Evolutionary conservation across 2,329 filamentous ascomycete genomes (phyloP), one percentile per base, ranked within the genome.

Genomic region (Ploettnerulaceae sp.): DNA sequence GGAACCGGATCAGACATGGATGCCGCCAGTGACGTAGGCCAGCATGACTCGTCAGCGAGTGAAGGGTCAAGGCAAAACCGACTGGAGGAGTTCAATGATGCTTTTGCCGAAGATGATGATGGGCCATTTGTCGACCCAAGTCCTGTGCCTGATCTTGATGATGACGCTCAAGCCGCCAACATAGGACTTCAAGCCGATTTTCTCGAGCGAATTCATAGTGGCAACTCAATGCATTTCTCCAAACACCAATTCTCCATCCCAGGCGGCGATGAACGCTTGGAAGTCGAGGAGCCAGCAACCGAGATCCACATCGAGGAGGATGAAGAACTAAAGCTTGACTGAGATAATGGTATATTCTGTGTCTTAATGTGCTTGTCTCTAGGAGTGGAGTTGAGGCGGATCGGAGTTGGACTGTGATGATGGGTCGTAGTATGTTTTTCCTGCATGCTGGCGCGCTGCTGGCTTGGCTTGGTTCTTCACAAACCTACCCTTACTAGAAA

Each of bases 231-330:
- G 24, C 33, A 45, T n/a, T 37, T 31, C 26, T 24, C 33, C 14
- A 20, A 31, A 29, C 36, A 40, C 11, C 40, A 44, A 37, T 55
- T 32, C 29, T 39, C 54, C 14, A 47, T 54, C 20, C 42, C 36
- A 34, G 39, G 25, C 5, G 47, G 48, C 2, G 48, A 52, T 7
- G 52, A 54, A 17, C 32, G 39, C 9, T 51, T 59, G 3, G 57
- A 58, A 17, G 45, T 51, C 9, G 62, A 63, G 22, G 58, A 57
- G 18, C 54, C 58, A 11, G 57, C 59, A 2, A 52, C 57, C 5
- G 61, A 64, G 41, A 64, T 65, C 33, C 63, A 64, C 52, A 48
- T 66, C 17, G 57, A 57, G 33, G 61, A 63, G 9, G 52, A 55
- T 31, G 61, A 61, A 29, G 60, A 54, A 3, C 44, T 60, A 47